A percentile compares a stretch with the other conserved stretches of the same genome.
phyloP scores from a whole-genome alignment of 2,329 filamentous ascomycete genomes.

The Aspergillus udagawae region DNA sequence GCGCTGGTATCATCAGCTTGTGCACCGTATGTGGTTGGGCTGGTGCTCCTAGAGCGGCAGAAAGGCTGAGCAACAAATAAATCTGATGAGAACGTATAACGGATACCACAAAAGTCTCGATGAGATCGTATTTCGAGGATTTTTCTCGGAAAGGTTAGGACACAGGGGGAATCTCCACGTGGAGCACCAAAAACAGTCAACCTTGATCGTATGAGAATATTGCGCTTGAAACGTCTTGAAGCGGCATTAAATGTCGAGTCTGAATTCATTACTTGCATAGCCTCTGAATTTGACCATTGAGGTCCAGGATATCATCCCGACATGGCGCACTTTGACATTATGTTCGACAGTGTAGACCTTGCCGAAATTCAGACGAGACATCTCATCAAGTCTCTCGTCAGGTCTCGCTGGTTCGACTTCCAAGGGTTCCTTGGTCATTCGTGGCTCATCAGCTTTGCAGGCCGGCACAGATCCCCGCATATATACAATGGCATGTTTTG shows the following conservation, averaged over 20 bases:
- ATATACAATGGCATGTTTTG: constrained; percentile 39
- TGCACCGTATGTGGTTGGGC: background rate
- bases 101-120: background rate
- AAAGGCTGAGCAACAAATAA: background rate
- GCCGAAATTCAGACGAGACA: constrained; percentile 40
- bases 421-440: constrained; percentile 36
- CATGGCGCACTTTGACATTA: constrained; percentile 39
- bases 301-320: constrained; percentile 30
- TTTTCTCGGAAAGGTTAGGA: background rate
- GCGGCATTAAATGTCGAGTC: background rate
- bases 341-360: constrained; percentile 42
- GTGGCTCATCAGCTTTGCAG: constrained; percentile 20
- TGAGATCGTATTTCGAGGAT: background rate
- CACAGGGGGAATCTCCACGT: background rate
- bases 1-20: background rate
- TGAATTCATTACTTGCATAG: constrained; percentile 15
- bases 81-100: background rate
- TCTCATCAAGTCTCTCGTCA: constrained; percentile 21
- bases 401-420: constrained; percentile 23
- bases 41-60: background rate
- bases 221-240: background rate
- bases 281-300: constrained; percentile 22
- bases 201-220: too few species aligned
- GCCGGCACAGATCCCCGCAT: constrained; percentile 17
- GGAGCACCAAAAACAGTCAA: background rate